Conservation (phyloP, 2,329 filamentous ascomycete genomes). For the Pezicula carpinea region DNA sequence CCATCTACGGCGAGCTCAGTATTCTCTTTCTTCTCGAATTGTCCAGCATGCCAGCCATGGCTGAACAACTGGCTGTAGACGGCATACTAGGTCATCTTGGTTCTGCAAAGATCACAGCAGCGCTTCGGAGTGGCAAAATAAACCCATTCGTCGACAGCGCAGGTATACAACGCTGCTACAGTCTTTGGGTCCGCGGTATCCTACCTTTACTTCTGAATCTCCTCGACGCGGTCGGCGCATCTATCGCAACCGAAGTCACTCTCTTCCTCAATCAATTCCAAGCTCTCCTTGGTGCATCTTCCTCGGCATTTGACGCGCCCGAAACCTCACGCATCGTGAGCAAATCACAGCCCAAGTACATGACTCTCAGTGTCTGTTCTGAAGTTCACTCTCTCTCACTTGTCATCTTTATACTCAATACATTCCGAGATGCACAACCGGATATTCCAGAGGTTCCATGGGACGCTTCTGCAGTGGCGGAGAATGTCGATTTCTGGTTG, state of each 20-base stretch:
- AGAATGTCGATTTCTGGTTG: conserved; percentile 81
- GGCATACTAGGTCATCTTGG: conserved; percentile 76
- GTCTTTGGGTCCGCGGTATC: conserved; percentile 85
- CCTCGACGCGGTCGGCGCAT: conserved; percentile 72
- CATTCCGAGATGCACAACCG: conserved; percentile 54
- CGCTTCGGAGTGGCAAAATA: conserved; percentile 66
- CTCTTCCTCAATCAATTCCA: conserved; percentile 89
- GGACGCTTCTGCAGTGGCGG: conserved; percentile 67
- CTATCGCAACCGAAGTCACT: conserved; percentile 78
- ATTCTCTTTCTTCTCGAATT: conserved; percentile 84
- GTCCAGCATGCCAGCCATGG: conserved; percentile 73
- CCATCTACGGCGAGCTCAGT: conserved; percentile 89
- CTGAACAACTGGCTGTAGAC: conserved; percentile 86
- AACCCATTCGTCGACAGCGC: conserved; percentile 74
- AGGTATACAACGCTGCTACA: conserved; percentile 69
- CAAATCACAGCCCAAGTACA: conserved; percentile 47
- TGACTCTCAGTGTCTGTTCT: conserved; percentile 68
- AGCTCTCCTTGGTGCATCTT: conserved; percentile 67
- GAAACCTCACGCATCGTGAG: conserved; percentile 46
- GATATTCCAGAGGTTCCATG: conserved; percentile 71
- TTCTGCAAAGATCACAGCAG: conserved; percentile 72
- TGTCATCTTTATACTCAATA: conserved; percentile 64
- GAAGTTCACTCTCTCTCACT: conserved; percentile 75
- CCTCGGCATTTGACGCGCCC: conserved; percentile 64
- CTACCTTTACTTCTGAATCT: conserved; percentile 87